Evolutionary conservation across 73 alveolate genomes (phyloP).

Genomic region (Durusdinium trenchii): DNA sequence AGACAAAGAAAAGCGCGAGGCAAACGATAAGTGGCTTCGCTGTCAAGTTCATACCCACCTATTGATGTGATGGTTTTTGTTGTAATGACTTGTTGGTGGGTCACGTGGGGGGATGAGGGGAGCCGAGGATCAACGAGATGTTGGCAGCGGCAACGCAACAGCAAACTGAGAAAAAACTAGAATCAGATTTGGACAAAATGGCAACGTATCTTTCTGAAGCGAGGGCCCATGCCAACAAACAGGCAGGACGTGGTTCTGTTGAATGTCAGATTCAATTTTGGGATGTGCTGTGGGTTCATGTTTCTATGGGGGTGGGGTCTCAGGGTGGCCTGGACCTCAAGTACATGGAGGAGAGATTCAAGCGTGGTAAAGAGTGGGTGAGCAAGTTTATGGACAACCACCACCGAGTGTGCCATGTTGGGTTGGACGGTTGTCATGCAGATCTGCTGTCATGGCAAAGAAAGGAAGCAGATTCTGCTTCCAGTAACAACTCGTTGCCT

Average conservation of each 20-base stretch:
- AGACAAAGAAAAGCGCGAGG: background rate
- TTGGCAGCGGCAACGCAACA: background rate
- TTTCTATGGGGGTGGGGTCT: background rate
- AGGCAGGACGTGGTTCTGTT: background rate
- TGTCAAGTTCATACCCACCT: background rate
- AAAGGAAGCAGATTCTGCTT: no score
- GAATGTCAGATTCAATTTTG: no score
- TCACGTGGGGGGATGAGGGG: no score
- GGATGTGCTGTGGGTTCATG: no score
- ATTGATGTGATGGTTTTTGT: background rate
- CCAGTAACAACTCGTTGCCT: no score
- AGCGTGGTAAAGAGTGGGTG: background rate
- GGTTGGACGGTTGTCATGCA: background rate
- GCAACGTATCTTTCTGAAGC: background rate
- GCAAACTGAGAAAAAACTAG: background rate
- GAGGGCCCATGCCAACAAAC: background rate
- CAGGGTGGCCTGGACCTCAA: conserved; percentile 5
- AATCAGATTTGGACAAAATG: background rate
- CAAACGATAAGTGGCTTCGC: background rate
- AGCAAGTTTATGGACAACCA: background rate
- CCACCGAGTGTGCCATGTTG: background rate
- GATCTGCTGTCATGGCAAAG: background rate
- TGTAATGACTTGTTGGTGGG: background rate
- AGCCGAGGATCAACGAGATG: background rate
- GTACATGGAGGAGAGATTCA: background rate